Evolutionary conservation across 495 filamentous ascomycete species (phyloP).

Genomic region (Melanomma pulvis-pyrius): DNA sequence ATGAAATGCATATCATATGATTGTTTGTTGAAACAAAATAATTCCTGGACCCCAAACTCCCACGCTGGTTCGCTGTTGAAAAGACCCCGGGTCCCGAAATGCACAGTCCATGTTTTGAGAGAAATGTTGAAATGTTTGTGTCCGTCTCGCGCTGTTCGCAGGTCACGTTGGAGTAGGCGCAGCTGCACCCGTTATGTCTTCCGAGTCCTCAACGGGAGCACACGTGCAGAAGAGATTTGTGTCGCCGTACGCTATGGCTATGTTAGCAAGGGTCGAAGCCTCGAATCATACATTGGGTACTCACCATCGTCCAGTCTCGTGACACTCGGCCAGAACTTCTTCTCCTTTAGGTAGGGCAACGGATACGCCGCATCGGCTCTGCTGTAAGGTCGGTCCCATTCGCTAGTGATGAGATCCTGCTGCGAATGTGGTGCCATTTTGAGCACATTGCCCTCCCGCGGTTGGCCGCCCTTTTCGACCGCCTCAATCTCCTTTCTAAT

Average conservation of each 20-base stretch:
- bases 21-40: conserved; percentile 11
- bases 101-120: not conserved
- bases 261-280: not conserved
- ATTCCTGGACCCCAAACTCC: not conserved
- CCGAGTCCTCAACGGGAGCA: conserved; percentile 72
- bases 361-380: conserved; percentile 89
- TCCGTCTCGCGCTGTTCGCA: not conserved
- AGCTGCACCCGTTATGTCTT: conserved; percentile 45
- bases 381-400: conserved; percentile 80
- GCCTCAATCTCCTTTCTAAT: conserved; percentile 86
- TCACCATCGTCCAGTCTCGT: conserved; percentile 83
- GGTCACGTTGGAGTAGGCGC: conserved; percentile 46
- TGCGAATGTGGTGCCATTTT: conserved; percentile 91
- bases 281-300: not conserved
- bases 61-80: conserved; percentile 14
- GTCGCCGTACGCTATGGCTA: conserved; percentile 78
- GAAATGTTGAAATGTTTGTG: not conserved
- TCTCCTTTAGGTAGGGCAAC: conserved; percentile 80
- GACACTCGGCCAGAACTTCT: conserved; percentile 98
- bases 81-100: not conserved
- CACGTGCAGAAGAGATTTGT: conserved; percentile 95
- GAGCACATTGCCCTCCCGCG: conserved; percentile 82
- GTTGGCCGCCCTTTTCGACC: conserved; percentile 78
- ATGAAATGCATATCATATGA: not conserved
- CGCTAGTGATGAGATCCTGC: conserved; percentile 71